Conservation (phyloP, 2,329 filamentous ascomycete species). For the Stromatinia cepivora region DNA sequence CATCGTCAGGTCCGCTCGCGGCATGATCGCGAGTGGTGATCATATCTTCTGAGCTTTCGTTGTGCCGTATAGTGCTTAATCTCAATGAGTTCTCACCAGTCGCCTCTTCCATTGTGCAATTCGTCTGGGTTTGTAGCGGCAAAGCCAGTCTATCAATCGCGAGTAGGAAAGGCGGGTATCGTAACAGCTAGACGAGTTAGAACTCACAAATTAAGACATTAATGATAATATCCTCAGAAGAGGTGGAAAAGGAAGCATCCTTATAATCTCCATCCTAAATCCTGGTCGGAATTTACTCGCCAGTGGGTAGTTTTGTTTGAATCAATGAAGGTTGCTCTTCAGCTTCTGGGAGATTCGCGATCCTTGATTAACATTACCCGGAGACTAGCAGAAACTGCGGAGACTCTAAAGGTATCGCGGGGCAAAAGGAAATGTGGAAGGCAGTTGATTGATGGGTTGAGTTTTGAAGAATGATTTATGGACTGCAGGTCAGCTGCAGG, state of each 20-base stretch:
- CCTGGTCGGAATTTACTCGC: neutral
- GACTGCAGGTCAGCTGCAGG: too few species aligned
- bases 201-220: too few species aligned
- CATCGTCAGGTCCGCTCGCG: neutral
- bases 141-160: too few species aligned
- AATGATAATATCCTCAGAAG: neutral
- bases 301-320: neutral
- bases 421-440: neutral
- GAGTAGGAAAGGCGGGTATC: too few species aligned
- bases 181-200: too few species aligned
- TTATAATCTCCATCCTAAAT: neutral
- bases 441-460: neutral
- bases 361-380: neutral
- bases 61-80: neutral
- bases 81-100: neutral
- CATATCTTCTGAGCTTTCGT: neutral
- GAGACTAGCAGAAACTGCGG: neutral
- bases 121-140: neutral
- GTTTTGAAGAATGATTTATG: neutral
- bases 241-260: neutral
- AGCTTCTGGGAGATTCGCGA: neutral
- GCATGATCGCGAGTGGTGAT: neutral
- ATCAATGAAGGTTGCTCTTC: neutral
- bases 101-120: neutral
- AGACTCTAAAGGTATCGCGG: too few species aligned